Evolutionary conservation across 1,284 basidiomycete genomes (phyloP).

Genomic region (Apiotrichum sp.): DNA sequence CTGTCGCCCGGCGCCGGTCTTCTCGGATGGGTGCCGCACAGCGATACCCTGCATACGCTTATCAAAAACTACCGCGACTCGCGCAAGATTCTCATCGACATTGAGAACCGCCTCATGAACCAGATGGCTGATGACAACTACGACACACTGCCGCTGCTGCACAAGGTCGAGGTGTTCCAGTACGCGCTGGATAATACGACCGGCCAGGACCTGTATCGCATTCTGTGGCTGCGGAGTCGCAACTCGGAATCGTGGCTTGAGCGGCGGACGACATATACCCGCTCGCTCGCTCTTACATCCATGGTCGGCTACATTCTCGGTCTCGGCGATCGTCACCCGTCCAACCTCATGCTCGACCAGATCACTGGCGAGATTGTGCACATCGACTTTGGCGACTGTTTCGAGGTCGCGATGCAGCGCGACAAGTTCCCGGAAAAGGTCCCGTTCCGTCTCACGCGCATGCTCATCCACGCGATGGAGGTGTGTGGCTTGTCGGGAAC

Average conservation of each 20-base stretch:
- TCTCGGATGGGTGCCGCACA: constrained; percentile 92
- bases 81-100: constrained; percentile 92
- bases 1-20: constrained; percentile 94
- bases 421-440: constrained; percentile 99
- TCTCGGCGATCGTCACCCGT: constrained; percentile 96
- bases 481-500: constrained; percentile 97
- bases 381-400: constrained; percentile 96
- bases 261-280: constrained; percentile 90
- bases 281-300: constrained; percentile 89
- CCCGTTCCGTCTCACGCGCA: constrained; percentile 94
- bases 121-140: constrained; percentile 99
- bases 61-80: constrained; percentile 94
- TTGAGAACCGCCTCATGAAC: constrained; percentile 96
- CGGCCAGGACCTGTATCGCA: constrained; percentile 96
- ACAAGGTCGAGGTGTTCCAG: constrained; percentile 99
- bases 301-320: constrained; percentile 98
- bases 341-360: constrained; percentile 88
- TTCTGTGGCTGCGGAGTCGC: constrained; percentile 90
- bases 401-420: constrained; percentile 88
- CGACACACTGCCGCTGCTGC: constrained; percentile 85
- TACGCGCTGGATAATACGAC: constrained; percentile 98
- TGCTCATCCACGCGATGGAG: constrained; percentile 99
- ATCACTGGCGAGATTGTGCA: constrained; percentile 92
- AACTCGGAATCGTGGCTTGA: constrained; percentile 99
- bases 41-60: constrained; percentile 95